Conservation (phyloP, 257 asterid genomes). For the Thymus quinquecostatus region DNA sequence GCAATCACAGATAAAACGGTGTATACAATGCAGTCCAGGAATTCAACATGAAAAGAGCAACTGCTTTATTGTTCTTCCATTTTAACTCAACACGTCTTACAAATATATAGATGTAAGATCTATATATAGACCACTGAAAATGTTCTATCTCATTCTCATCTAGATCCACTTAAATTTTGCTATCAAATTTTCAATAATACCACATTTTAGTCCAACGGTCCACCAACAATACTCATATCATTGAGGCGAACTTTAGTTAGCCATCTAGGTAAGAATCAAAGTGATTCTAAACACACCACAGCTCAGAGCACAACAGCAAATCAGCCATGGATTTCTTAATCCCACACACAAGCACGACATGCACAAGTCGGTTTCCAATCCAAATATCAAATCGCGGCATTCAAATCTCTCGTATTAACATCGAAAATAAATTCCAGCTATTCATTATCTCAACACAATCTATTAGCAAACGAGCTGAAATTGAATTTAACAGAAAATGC, state of each 20-base stretch:
- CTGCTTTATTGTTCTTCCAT: background rate
- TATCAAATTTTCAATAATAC: background rate
- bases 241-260: too few relatives aligned
- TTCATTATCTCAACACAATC: background rate
- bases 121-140: background rate
- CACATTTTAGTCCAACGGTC: too few relatives aligned
- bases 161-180: too few relatives aligned
- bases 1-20: background rate
- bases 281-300: too few relatives aligned
- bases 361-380: too few relatives aligned
- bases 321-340: too few relatives aligned
- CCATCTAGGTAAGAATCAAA: too few relatives aligned
- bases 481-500: background rate
- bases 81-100: background rate
- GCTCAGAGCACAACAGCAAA: too few relatives aligned
- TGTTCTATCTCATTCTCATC: background rate
- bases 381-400: too few relatives aligned
- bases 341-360: too few relatives aligned
- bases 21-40: background rate
- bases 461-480: slow-evolving; percentile 9
- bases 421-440: background rate
- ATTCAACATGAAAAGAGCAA: background rate
- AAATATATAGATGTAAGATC: background rate
- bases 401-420: too few relatives aligned
- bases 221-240: too few relatives aligned